A percentile compares a stretch with the other conserved stretches of the same genome.
These are phyloP conservation scores for Selaginella moellendorffii DNA, from an alignment of 75 land plant species.

Conservation along the genomic window DNA sequence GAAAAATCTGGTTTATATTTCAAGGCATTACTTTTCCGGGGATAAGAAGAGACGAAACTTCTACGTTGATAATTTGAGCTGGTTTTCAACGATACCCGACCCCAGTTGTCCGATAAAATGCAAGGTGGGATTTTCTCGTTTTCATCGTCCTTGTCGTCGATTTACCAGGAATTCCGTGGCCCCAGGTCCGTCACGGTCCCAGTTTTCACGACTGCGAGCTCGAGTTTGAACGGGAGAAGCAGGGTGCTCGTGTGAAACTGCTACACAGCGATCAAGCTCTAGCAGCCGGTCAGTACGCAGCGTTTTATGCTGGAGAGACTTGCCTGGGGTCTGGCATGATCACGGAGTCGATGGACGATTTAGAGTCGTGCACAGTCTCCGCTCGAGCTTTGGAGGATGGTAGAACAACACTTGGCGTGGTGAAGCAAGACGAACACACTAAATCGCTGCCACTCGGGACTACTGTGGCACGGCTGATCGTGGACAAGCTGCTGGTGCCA, in stretches of 20 bases:
- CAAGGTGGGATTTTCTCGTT: constrained; percentile 85
- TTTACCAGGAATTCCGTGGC: too few relatives aligned
- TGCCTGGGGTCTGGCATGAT: constrained; percentile 93
- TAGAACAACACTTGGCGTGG: too few relatives aligned
- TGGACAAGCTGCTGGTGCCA: too few relatives aligned
- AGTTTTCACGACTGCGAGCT: constrained; percentile 56
- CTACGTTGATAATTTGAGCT: constrained; percentile 67
- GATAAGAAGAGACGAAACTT: constrained; percentile 70
- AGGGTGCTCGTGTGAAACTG: constrained; percentile 42
- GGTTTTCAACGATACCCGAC: constrained; percentile 40
- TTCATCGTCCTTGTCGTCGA: too few relatives aligned
- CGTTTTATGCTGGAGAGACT: constrained; percentile 47
- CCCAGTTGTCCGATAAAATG: constrained; percentile 30
- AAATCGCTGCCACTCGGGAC: too few relatives aligned
- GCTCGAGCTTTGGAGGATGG: background rate
- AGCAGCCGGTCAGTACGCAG: constrained; percentile 91
- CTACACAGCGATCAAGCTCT: constrained; percentile 93
- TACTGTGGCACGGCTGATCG: too few relatives aligned
- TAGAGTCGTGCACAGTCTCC: background rate
- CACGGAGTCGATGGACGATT: constrained; percentile 30
- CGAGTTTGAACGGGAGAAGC: constrained; percentile 16
- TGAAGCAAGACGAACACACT: too few relatives aligned
- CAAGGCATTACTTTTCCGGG: constrained; percentile 67
- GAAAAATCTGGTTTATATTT: constrained; percentile 90
- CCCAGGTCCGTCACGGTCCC: constrained; percentile 90